Evolutionary conservation across 257 asterid genomes (phyloP).

Genomic region (Verbascum thapsus): DNA sequence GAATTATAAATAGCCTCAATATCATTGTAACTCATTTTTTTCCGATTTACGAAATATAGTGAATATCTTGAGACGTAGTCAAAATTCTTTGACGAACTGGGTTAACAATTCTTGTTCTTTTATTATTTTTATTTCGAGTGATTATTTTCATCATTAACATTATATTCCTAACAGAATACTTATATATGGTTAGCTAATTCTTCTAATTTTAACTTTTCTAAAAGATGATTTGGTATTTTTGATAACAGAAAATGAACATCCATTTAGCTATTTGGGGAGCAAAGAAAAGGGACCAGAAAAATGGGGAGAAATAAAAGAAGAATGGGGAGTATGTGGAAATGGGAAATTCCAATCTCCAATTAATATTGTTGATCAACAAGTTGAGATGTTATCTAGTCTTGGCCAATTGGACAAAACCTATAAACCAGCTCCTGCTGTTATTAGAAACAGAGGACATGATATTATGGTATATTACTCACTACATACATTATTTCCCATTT

Average conservation of each 20-base stretch:
- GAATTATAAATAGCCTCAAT: no score
- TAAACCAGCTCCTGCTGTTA: constrained; percentile 48
- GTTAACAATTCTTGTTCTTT: no score
- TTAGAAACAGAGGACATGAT: constrained; percentile 67
- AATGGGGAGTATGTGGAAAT: constrained; percentile 49
- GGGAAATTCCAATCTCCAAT: constrained; percentile 77
- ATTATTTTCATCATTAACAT: no score
- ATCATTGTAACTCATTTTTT: no score
- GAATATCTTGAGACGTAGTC: no score
- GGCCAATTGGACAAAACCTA: constrained; percentile 44
- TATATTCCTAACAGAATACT: no score
- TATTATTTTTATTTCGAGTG: no score
- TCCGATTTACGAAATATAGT: no score
- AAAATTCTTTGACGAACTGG: no score
- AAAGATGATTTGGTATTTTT: not conserved
- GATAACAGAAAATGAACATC: constrained; percentile 38
- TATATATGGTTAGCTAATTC: no score
- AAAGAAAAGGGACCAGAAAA: constrained; percentile 53
- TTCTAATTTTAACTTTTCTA: no score
- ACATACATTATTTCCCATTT: no score
- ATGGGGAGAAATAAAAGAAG: constrained; percentile 51
- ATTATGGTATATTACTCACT: constrained; percentile 39
- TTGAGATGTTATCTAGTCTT: constrained; percentile 18
- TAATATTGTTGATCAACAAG: constrained; percentile 41
- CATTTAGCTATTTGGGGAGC: constrained; percentile 40